Evolutionary conservation across 2,329 filamentous ascomycete genomes (phyloP).

Genomic region (Aspergillus novofumigatus): DNA sequence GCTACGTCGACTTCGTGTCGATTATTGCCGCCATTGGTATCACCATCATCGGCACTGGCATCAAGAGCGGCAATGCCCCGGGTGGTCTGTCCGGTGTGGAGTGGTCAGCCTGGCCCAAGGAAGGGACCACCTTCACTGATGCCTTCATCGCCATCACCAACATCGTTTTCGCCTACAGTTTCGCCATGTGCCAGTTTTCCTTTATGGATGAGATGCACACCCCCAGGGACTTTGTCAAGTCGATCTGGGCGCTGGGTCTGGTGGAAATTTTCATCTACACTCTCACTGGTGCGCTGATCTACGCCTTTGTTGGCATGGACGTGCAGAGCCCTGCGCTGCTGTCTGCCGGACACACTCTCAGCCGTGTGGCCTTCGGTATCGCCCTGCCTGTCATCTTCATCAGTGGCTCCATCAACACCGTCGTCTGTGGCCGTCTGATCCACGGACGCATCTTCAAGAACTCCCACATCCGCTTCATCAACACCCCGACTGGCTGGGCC

Average conservation of each 20-base stretch:
- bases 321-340: constrained; percentile 32
- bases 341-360: constrained; percentile 23
- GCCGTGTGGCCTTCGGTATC: constrained; percentile 31
- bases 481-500: constrained; percentile 33
- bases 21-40: constrained; percentile 34
- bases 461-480: constrained; percentile 32
- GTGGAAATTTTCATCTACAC: constrained; percentile 23
- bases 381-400: constrained; percentile 36
- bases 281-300: constrained; percentile 24
- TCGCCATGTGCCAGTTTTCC: constrained; percentile 32
- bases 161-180: constrained; percentile 42
- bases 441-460: constrained; percentile 33
- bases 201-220: constrained; percentile 27
- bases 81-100: constrained; percentile 25
- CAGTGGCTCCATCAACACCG: constrained; percentile 35
- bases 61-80: constrained; percentile 20
- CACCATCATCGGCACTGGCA: constrained; percentile 33
- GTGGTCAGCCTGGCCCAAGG: constrained; percentile 28
- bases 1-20: constrained; percentile 36
- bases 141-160: constrained; percentile 34
- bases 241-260: constrained; percentile 20
- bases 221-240: constrained; percentile 21
- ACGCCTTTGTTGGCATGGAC: constrained; percentile 30
- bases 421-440: constrained; percentile 30
- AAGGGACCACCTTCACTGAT: constrained; percentile 28